Evolutionary conservation across 352 stramenopile genomes (phyloP).

Genomic region (Elongisporangium anandrum): DNA sequence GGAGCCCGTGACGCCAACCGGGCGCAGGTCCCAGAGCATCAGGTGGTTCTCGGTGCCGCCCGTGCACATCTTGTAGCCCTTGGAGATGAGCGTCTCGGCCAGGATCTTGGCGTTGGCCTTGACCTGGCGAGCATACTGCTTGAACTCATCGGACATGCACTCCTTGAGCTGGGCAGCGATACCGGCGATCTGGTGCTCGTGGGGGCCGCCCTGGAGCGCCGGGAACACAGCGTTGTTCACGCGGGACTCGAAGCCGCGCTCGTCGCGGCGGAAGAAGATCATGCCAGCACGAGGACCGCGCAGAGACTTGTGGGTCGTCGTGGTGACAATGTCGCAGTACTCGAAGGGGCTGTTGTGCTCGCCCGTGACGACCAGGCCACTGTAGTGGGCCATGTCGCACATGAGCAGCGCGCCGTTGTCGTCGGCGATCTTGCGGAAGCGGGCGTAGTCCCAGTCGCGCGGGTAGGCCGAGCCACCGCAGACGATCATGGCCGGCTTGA

Average conservation of each 20-base stretch:
- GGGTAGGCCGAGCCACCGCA: constrained; percentile 97
- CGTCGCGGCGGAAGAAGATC: constrained; percentile 99
- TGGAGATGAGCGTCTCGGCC: constrained; percentile 86
- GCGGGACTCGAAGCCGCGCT: constrained; percentile 88
- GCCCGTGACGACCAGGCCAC: constrained; percentile 94
- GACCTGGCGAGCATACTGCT: constrained; percentile 93
- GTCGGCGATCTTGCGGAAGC: constrained; percentile 97
- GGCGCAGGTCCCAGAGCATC: constrained; percentile 97
- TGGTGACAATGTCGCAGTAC: constrained; percentile 99
- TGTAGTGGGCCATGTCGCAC: constrained; percentile 99
- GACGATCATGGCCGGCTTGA: constrained; percentile 98
- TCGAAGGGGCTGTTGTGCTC: constrained; percentile 96
- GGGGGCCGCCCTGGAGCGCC: constrained; percentile 95
- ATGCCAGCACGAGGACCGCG: constrained; percentile 96
- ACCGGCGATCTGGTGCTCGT: constrained; percentile 98
- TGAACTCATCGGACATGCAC: constrained; percentile 95
- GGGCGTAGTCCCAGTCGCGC: constrained; percentile 97
- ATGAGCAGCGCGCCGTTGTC: constrained; percentile 97
- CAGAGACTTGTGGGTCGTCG: constrained; percentile 99
- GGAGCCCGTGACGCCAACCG: constrained; percentile 93
- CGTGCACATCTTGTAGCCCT: constrained; percentile 96
- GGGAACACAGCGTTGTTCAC: constrained; percentile 99
- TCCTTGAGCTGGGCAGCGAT: constrained; percentile 98
- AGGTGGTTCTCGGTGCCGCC: constrained; percentile 99
- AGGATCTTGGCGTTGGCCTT: constrained; percentile 95